Conservation (phyloP, 495 filamentous ascomycete species). For the Hypoxylon trugodes region DNA sequence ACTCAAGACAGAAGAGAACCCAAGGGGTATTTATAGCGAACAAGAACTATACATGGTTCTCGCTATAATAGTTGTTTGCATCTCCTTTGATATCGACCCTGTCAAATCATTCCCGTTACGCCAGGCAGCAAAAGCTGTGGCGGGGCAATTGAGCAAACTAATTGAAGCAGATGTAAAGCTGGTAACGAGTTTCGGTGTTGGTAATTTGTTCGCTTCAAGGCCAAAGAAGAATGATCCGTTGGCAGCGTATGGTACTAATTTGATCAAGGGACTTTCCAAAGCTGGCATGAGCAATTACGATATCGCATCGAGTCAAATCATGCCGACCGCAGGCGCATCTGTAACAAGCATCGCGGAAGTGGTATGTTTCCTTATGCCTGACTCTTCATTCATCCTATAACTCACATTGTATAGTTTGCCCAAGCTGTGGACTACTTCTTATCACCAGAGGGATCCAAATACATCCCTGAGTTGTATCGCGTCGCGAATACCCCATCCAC, state of each 20-base stretch:
- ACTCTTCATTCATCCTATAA: not conserved
- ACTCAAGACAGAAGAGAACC: conserved; percentile 72
- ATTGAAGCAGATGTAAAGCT: conserved; percentile 66
- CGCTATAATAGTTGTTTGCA: conserved; percentile 66
- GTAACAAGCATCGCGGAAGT: conserved; percentile 77
- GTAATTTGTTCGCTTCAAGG: conserved; percentile 56
- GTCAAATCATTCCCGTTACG: conserved; percentile 65
- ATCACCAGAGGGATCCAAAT: conserved; percentile 57
- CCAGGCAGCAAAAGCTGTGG: conserved; percentile 67
- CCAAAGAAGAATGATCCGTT: conserved; percentile 62
- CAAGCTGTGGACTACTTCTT: conserved; percentile 85
- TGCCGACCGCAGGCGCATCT: conserved; percentile 53
- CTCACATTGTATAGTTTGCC: conserved; percentile 59
- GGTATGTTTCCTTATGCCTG: conserved; percentile 39
- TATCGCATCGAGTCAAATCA: conserved; percentile 77
- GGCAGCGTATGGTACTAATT: conserved; percentile 70
- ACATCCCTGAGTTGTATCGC: conserved; percentile 66
- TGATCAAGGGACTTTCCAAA: conserved; percentile 75
- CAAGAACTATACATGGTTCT: conserved; percentile 83
- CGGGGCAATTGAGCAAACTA: conserved; percentile 56
- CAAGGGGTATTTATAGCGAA: conserved; percentile 76
- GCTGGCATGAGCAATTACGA: conserved; percentile 70
- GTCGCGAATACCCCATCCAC: conserved; percentile 53
- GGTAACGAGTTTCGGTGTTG: conserved; percentile 63
- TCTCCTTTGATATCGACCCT: conserved; percentile 60